Conservation (phyloP, 2,329 filamentous ascomycete genomes). For the Penicillium aurantiogriseum region DNA sequence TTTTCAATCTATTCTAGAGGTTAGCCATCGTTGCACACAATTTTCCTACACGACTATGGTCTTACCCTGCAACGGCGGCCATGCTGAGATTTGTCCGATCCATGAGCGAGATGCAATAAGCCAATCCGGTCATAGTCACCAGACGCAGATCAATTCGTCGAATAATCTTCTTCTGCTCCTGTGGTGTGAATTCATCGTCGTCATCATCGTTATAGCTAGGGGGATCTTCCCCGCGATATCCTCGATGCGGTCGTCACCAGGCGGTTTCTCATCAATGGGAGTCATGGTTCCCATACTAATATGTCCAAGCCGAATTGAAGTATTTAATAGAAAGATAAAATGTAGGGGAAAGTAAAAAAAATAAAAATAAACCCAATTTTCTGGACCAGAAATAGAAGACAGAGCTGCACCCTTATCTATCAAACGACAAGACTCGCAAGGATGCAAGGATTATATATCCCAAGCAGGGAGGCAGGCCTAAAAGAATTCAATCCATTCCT, state of each 20-base stretch:
- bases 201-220: slow-evolving; percentile 10
- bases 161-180: slow-evolving; percentile 67
- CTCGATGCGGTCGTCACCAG: slow-evolving; percentile 18
- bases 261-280: slow-evolving; percentile 17
- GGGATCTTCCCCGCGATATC: slow-evolving; percentile 11
- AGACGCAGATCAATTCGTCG: slow-evolving; percentile 66
- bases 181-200: slow-evolving; percentile 24
- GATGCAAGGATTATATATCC: background rate
- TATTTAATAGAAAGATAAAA: background rate
- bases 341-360: background rate
- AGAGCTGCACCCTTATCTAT: background rate
- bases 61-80: slow-evolving; percentile 67
- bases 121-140: slow-evolving; percentile 59
- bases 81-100: slow-evolving; percentile 69
- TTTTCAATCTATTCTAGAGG: slow-evolving; percentile 17
- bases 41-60: background rate
- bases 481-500: background rate
- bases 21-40: slow-evolving; percentile 1
- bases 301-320: background rate
- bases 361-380: background rate
- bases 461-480: background rate
- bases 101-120: slow-evolving; percentile 76
- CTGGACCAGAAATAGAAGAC: background rate
- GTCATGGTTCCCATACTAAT: background rate
- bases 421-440: background rate